phyloP scores from a whole-genome alignment of 2,329 filamentous ascomycete species.

The Geosmithia morbida region DNA sequence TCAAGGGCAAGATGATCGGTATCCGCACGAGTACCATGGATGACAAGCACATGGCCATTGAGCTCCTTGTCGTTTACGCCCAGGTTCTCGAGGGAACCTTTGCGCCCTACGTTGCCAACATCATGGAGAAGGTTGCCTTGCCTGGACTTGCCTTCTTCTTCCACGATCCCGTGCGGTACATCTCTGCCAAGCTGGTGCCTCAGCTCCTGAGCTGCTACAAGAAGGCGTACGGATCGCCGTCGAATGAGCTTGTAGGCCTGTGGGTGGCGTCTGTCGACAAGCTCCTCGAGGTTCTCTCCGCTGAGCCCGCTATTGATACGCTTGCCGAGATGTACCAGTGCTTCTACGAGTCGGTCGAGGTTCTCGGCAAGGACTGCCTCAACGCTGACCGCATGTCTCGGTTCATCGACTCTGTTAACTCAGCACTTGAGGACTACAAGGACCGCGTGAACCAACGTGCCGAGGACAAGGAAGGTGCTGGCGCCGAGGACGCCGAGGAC shows the following conservation, averaged over 20 bases:
- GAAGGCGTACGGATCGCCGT: constrained; percentile 72
- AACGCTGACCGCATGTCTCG: constrained; percentile 64
- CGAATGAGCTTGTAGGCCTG: constrained; percentile 63
- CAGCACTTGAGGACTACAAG: constrained; percentile 85
- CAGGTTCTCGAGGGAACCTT: constrained; percentile 90
- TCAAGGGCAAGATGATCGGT: constrained; percentile 96
- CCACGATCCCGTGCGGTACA: constrained; percentile 91
- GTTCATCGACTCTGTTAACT: constrained; percentile 78
- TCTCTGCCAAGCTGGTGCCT: constrained; percentile 87
- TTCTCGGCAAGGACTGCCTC: constrained; percentile 75
- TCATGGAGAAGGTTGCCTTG: constrained; percentile 92
- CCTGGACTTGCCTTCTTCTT: constrained; percentile 97
- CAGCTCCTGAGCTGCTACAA: constrained; percentile 90
- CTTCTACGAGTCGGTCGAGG: constrained; percentile 96
- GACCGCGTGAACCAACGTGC: constrained; percentile 66
- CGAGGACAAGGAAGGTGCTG: constrained; percentile 62
- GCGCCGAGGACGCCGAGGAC: constrained; percentile 80
- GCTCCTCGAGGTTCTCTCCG: constrained; percentile 81
- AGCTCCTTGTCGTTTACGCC: constrained; percentile 92
- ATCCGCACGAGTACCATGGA: constrained; percentile 95
- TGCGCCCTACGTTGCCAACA: constrained; percentile 78
- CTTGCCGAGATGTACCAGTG: constrained; percentile 99
- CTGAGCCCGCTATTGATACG: constrained; percentile 90
- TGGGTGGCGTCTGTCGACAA: constrained; percentile 83
- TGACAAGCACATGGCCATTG: constrained; percentile 99